phyloP scores from a whole-genome alignment of 129 eudicot genomes.

The Logfia minima region DNA sequence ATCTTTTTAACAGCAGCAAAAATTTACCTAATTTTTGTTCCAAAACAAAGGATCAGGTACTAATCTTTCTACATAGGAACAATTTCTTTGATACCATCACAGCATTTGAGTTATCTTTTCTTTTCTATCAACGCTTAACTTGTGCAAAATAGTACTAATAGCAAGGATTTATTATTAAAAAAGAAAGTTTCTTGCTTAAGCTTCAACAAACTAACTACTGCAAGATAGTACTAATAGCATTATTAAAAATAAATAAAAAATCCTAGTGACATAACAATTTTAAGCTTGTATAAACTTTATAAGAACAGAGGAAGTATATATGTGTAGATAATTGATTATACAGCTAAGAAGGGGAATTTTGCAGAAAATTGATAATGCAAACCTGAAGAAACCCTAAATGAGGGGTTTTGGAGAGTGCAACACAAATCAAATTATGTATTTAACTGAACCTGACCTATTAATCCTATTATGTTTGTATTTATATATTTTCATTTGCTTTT shows the following conservation, averaged over 20 bases:
- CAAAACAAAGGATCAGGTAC: not conserved
- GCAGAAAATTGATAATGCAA: not conserved
- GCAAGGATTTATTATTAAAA: not conserved
- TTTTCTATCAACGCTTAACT: not conserved
- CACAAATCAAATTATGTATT: not conserved
- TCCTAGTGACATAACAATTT: not conserved
- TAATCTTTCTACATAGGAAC: not conserved
- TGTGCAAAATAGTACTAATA: not conserved
- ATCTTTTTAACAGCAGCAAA: not conserved
- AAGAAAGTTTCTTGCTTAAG: not conserved
- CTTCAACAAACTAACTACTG: not conserved
- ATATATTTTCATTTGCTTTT: too few species aligned
- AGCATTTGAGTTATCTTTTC: not conserved
- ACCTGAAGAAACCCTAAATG: constrained; percentile 30
- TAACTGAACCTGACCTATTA: too few species aligned
- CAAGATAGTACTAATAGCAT: not conserved
- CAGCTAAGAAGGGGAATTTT: not conserved
- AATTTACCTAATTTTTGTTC: not conserved
- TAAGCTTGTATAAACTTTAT: constrained; percentile 1
- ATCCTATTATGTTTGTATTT: too few species aligned
- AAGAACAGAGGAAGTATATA: not conserved
- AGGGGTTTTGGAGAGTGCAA: not conserved
- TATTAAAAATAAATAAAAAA: too few species aligned
- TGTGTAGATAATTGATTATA: not conserved
- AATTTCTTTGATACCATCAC: not conserved